Conservation (phyloP, 805 yeast species). For the Hanseniaspora guilliermondii region DNA sequence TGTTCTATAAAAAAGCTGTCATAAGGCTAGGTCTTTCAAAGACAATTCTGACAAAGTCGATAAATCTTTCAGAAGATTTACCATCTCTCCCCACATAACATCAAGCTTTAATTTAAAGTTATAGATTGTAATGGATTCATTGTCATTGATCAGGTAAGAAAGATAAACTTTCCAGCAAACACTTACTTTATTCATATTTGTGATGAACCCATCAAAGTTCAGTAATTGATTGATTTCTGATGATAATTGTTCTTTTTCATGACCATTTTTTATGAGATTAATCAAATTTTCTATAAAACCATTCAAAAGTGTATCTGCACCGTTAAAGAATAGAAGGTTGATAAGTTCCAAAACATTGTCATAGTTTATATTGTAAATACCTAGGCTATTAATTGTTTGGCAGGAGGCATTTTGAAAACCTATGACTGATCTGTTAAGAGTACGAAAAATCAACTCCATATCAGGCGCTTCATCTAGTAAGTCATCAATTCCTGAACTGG, state of each 20-base stretch:
- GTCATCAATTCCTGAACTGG: neutral
- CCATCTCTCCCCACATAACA: slow-evolving; percentile 1
- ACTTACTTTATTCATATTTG: neutral
- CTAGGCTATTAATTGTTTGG: neutral
- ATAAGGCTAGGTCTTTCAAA: neutral
- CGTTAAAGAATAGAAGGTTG: neutral
- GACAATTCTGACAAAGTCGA: neutral
- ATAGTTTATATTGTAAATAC: neutral
- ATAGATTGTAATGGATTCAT: neutral
- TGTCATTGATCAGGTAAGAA: neutral
- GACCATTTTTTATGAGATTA: neutral
- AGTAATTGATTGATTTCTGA: neutral
- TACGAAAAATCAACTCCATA: neutral
- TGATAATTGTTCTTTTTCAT: neutral
- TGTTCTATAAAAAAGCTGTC: too few relatives aligned
- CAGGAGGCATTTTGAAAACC: neutral
- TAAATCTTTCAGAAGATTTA: neutral
- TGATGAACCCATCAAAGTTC: neutral
- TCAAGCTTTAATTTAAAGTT: slow-evolving; percentile 7
- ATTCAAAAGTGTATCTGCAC: neutral
- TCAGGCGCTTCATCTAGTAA: slow-evolving; percentile 7
- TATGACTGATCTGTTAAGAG: neutral
- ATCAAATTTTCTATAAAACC: neutral
- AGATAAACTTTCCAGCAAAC: neutral
- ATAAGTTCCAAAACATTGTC: neutral